A percentile compares a stretch with the other conserved stretches of the same genome.
phyloP scores from a whole-genome alignment of 2,329 filamentous ascomycete species.

The Aureobasidium sp. region DNA sequence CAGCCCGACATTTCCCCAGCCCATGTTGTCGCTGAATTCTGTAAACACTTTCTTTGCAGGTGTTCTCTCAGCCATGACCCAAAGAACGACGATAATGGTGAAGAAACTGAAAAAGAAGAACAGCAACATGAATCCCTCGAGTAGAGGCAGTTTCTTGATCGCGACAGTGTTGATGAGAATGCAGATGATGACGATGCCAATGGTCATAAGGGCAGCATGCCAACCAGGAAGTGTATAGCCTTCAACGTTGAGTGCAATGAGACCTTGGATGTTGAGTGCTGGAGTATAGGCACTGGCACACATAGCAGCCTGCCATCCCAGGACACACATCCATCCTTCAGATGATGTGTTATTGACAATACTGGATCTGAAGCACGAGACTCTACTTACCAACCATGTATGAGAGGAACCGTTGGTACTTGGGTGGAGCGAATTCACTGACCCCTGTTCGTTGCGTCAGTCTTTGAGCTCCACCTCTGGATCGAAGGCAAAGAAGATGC shows the following conservation, averaged over 20 bases:
- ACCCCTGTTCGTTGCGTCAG: background rate
- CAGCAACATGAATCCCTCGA: constrained; percentile 34
- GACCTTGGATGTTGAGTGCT: constrained; percentile 8
- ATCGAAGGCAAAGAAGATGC: background rate
- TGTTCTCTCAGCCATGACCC: constrained; percentile 24
- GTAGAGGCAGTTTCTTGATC: constrained; percentile 12
- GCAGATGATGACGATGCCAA: constrained; percentile 5
- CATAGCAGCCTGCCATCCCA: constrained; percentile 13
- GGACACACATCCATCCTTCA: constrained; percentile 12
- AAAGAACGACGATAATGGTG: constrained; percentile 22
- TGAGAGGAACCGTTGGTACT: constrained; percentile 9
- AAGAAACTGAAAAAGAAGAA: constrained; percentile 35
- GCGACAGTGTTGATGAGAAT: constrained; percentile 14
- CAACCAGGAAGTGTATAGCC: constrained; percentile 3
- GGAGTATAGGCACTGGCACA: constrained; percentile 9
- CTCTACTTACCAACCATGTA: constrained; percentile 13
- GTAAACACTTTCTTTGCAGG: constrained; percentile 30
- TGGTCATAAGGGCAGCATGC: constrained; percentile 10
- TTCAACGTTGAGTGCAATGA: background rate
- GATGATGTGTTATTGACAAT: background rate
- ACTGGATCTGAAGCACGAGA: background rate
- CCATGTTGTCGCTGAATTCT: constrained; percentile 32
- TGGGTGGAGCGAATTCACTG: constrained; percentile 13
- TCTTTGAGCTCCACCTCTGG: background rate
- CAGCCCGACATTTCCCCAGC: constrained; percentile 30